Conservation (phyloP, 75 land plant genomes). For the Isoetes taiwanensis region DNA sequence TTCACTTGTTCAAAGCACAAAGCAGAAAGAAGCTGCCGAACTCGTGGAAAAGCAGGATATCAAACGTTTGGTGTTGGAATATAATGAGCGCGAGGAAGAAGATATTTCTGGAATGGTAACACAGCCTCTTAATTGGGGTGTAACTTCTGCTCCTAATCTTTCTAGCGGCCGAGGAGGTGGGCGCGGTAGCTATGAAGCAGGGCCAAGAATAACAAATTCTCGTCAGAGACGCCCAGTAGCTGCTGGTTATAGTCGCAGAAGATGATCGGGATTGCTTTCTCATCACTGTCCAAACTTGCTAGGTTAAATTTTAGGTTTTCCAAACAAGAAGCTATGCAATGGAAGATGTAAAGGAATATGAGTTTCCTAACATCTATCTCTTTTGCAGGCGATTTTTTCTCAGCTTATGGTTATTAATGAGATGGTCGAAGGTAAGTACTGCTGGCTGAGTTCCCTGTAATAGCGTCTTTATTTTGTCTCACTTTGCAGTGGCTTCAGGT, state of each 20-base stretch:
- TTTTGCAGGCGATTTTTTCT: too few species aligned
- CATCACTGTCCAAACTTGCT: too few species aligned
- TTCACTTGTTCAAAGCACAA: conserved; percentile 88
- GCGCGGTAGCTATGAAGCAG: conserved; percentile 13
- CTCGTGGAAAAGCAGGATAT: conserved; percentile 93
- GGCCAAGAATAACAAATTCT: conserved; percentile 16
- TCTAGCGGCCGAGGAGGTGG: conserved; percentile 16
- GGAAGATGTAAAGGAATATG: too few species aligned
- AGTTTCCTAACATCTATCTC: too few species aligned
- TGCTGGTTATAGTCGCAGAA: conserved; percentile 24
- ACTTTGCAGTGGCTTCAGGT: too few species aligned
- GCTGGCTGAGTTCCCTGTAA: too few species aligned
- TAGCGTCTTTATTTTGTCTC: too few species aligned
- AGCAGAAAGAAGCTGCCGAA: conserved; percentile 96
- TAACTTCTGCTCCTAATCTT: conserved; percentile 15
- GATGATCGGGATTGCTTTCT: too few species aligned
- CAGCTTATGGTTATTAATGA: too few species aligned
- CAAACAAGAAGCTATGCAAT: too few species aligned
- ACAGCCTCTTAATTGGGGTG: conserved; percentile 46
- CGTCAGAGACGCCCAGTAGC: conserved; percentile 43
- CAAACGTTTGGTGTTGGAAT: conserved; percentile 73
- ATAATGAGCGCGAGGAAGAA: conserved; percentile 95
- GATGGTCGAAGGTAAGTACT: too few species aligned
- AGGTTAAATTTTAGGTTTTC: too few species aligned
- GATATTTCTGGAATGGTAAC: conserved; percentile 39